Percentiles rank a stretch among this genome's conserved stretches.
Evolutionary conservation across 2,329 filamentous ascomycete genomes (phyloP).

Genomic region (Fusarium ramigenum): DNA sequence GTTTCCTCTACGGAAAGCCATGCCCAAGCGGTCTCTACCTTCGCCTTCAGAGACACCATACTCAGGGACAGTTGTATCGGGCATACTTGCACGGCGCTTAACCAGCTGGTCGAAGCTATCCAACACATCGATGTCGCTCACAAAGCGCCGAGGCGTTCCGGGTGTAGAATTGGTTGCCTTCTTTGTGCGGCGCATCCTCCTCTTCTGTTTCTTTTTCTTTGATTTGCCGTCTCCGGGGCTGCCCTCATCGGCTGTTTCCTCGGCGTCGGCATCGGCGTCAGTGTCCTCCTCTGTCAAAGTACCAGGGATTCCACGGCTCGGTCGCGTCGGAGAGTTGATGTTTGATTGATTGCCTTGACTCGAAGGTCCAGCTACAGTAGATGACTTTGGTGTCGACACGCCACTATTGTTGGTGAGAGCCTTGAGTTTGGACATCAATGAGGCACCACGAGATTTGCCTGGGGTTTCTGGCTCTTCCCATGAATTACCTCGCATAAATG

Average conservation of each 20-base stretch:
- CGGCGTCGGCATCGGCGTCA: conserved; percentile 73
- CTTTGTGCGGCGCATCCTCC: conserved; percentile 67
- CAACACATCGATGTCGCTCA: conserved; percentile 53
- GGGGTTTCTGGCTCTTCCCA: conserved; percentile 71
- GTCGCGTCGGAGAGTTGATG: conserved; percentile 60
- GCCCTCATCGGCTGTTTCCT: conserved; percentile 84
- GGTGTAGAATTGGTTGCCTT: conserved; percentile 70
- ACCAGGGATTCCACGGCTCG: conserved; percentile 60
- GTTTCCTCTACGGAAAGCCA: conserved; percentile 64
- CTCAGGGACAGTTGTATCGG: conserved; percentile 65
- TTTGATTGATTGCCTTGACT: conserved; percentile 54
- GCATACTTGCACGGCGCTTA: conserved; percentile 72
- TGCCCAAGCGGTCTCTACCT: conserved; percentile 67
- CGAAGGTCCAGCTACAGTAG: conserved; percentile 37
- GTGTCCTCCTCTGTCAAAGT: conserved; percentile 61
- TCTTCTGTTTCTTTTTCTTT: conserved; percentile 68
- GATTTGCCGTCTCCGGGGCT: conserved; percentile 49
- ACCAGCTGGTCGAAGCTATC: conserved; percentile 60
- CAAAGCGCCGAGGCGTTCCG: conserved; percentile 65
- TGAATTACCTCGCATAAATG: conserved; percentile 70
- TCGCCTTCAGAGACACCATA: conserved; percentile 80
- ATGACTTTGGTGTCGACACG: conserved; percentile 58
- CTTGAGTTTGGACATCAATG: conserved; percentile 82
- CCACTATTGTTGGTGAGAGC: conserved; percentile 69
- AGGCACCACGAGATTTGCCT: conserved; percentile 67